A percentile compares a stretch with the other conserved stretches of the same genome.
Conservation (phyloP, 202 grass and related monocot species). For the Eragrostis tef region DNA sequence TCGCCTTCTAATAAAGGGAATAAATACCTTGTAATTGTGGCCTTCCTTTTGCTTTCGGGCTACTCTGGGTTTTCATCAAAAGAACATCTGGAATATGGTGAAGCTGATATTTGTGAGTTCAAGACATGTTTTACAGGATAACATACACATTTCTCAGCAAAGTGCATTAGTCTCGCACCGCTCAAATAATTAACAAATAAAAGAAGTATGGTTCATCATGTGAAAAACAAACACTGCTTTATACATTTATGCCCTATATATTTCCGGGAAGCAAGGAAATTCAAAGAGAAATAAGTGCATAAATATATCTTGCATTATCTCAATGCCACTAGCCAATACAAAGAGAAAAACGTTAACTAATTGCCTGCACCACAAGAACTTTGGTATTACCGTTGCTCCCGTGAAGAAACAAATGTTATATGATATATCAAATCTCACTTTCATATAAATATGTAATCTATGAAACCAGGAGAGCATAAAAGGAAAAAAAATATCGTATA, state of each 20-base stretch:
- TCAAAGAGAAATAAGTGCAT: conserved; percentile 1
- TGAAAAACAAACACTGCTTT: neutral
- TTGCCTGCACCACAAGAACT: neutral
- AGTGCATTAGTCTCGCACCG: neutral
- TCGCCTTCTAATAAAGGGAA: conserved; percentile 58
- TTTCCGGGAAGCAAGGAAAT: neutral
- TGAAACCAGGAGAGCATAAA: neutral
- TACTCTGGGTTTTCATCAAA: conserved; percentile 14
- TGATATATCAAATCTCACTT: neutral
- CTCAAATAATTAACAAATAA: neutral
- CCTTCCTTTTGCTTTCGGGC: conserved; percentile 37
- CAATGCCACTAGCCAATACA: neutral
- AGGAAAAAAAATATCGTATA: no score
- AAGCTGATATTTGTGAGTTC: conserved; percentile 43
- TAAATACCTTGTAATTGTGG: conserved; percentile 49
- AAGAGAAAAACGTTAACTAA: conserved; percentile 14
- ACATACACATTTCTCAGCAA: conserved; percentile 31
- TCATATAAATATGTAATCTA: conserved; percentile 10
- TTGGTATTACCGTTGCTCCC: conserved; percentile 8
- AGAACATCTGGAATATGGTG: conserved; percentile 43
- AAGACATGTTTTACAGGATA: conserved; percentile 18
- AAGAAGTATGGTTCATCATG: neutral
- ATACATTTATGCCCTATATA: conserved; percentile 23
- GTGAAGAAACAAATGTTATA: conserved; percentile 33
- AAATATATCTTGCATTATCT: conserved; percentile 5